Base-by-base conservation (phyloP, 495 filamentous ascomycete genomes). In the Penicillium pulvis region DNA sequence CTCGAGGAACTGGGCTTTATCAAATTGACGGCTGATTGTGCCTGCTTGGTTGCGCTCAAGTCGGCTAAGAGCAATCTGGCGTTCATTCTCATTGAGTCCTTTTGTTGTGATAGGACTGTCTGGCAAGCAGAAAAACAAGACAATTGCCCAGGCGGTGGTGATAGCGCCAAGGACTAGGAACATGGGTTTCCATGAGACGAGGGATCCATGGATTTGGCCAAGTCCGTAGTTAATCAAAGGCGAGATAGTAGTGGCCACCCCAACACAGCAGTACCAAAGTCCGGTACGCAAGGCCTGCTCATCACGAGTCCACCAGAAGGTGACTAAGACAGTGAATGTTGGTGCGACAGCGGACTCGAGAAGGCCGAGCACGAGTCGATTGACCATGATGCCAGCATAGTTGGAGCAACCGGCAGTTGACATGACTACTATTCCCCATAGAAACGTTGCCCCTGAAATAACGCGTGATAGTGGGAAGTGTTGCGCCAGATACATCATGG, bases 241-340 rank as follows among this genome's bases (percentile, higher is more conserved):
- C 4, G 35, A 28, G 0, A 53, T 53, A 14, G 51, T 43, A 28
- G 51, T 53, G n/a, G 51, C 51, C 3, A 53, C 36, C 17, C 51
- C 51, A 26, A 53, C 51, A 17, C 51, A 53, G 36, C 51, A 53
- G 36, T 53, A 53, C 51, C 51, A 53, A 9, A 53, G 35, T 17
- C 51, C 51, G n/a, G 51, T 53, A 30, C 51, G 51, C 23, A 53
- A 42, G 6, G 51, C 51, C 14, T 53, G 51, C 20, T 53, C 51
- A 14, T 53, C 51, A n/a, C 51, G 51, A 28, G 51, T 53, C 51
- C 51, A 53, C 51, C 51, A 53, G 51, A 53, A 53, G n/a, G 51
- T 53, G 35, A 53, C 36, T 4, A 53, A 17, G 9, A 53, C 51
- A 2, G 51, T 53, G 14, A 53, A 53, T 16, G 51, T 53, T 19